phyloP scores from a whole-genome alignment of 148 eudicot species.

The Talinum fruticosum region DNA sequence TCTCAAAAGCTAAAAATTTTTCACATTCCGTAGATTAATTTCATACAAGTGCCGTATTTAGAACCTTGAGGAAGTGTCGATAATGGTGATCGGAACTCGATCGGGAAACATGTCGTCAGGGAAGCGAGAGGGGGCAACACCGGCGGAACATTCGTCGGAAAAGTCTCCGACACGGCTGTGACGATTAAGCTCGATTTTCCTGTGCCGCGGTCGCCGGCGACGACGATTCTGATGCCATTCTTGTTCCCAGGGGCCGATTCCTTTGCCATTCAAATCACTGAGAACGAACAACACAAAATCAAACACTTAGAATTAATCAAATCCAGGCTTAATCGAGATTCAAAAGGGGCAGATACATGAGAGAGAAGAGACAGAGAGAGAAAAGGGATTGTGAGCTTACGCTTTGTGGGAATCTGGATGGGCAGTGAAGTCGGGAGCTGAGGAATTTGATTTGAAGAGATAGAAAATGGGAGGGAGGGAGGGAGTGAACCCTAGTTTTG shows the following conservation, averaged over 20 bases:
- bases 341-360: not conserved
- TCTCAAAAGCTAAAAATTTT: not conserved
- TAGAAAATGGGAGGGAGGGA: too few species aligned
- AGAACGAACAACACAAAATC: not conserved
- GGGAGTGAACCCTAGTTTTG: not conserved
- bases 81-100: slow-evolving; percentile 67
- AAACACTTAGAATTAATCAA: not conserved
- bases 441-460: not conserved
- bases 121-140: slow-evolving; percentile 72
- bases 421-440: not conserved
- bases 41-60: not conserved
- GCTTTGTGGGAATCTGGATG: not conserved
- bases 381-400: not conserved
- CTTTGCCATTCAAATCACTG: slow-evolving; percentile 15
- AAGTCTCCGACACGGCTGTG: slow-evolving; percentile 67
- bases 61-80: slow-evolving; percentile 86
- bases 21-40: not conserved
- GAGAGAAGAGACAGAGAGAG: not conserved
- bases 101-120: slow-evolving; percentile 81
- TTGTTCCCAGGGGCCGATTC: slow-evolving; percentile 15
- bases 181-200: slow-evolving; percentile 89
- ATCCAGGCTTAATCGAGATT: not conserved
- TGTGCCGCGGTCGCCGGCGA: slow-evolving; percentile 81
- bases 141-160: slow-evolving; percentile 57
- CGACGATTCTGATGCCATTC: slow-evolving; percentile 65